A percentile compares a stretch with the other conserved stretches of the same genome.
Evolutionary conservation across 306 rosid species (phyloP).

Genomic region (Geum urbanum): DNA sequence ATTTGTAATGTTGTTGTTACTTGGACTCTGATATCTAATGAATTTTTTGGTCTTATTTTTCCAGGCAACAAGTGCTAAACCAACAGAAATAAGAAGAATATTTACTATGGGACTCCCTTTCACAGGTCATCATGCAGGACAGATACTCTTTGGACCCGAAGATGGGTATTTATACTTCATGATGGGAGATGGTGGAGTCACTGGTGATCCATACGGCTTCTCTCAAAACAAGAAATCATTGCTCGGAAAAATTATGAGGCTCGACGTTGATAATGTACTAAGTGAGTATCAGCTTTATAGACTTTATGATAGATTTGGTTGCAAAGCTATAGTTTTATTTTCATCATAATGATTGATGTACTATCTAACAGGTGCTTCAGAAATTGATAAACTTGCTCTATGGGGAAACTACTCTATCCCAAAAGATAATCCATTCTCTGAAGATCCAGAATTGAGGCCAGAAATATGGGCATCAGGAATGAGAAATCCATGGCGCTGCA

Average conservation of each 20-base stretch:
- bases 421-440: constrained; percentile 69
- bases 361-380: constrained; percentile 51
- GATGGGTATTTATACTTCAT: constrained; percentile 84
- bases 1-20: no score
- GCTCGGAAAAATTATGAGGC: constrained; percentile 95
- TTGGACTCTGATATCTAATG: no score
- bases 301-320: not conserved
- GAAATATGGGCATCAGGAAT: constrained; percentile 92
- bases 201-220: constrained; percentile 79
- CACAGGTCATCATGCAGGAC: constrained; percentile 75
- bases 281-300: constrained; percentile 41
- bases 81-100: constrained; percentile 86
- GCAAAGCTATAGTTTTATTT: constrained; percentile 14
- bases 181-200: constrained; percentile 91
- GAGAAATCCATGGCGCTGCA: constrained; percentile 98
- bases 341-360: not conserved
- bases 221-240: constrained; percentile 92
- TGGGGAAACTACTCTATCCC: constrained; percentile 98
- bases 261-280: constrained; percentile 68
- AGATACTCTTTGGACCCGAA: constrained; percentile 83
- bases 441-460: constrained; percentile 55
- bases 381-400: constrained; percentile 52
- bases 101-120: constrained; percentile 91
- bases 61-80: constrained; percentile 83
- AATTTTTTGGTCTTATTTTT: constrained; percentile 16